phyloP scores from a whole-genome alignment of 495 filamentous ascomycete genomes.

The Podospora australis region DNA sequence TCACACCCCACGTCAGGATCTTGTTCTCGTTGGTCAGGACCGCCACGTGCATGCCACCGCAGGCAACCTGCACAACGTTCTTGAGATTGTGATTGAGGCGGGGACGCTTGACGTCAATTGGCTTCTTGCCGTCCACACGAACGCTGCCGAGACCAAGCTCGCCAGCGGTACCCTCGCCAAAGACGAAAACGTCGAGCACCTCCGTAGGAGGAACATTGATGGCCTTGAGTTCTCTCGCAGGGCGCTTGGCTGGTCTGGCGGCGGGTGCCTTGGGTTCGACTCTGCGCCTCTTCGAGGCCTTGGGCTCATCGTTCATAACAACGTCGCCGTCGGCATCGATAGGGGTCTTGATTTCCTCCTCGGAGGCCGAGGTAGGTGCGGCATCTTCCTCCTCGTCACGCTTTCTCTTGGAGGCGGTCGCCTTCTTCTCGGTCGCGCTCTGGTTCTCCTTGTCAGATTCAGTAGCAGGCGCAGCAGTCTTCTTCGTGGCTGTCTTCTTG shows the following conservation, averaged over 20 bases:
- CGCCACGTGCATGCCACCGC: conserved; percentile 60
- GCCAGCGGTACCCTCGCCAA: conserved; percentile 48
- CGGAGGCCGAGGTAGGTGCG: conserved; percentile 3
- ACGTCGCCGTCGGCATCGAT: conserved; percentile 5
- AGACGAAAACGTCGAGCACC: conserved; percentile 47
- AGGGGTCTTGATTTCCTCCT: conserved; percentile 6
- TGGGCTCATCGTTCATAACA: conserved; percentile 6
- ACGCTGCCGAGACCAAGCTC: conserved; percentile 48
- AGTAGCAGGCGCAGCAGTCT: conserved; percentile 30
- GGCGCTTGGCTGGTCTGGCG: conserved; percentile 9
- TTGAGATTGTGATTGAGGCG: conserved; percentile 48
- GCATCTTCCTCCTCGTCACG: conserved; percentile 15
- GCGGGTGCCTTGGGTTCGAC: conserved; percentile 8
- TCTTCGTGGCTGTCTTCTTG: conserved; percentile 21
- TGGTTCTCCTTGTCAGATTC: conserved; percentile 32
- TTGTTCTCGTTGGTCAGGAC: conserved; percentile 58
- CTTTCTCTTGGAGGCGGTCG: conserved; percentile 21
- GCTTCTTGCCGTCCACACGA: conserved; percentile 42
- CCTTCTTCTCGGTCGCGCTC: conserved; percentile 6
- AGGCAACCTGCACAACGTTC: conserved; percentile 53
- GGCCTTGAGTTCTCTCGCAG: conserved; percentile 13
- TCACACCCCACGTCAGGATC: conserved; percentile 66
- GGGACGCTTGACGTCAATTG: conserved; percentile 51
- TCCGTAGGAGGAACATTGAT: conserved; percentile 39
- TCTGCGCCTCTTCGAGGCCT: conserved; percentile 17